These are phyloP conservation scores for Fusarium veterinarium DNA, from an alignment of 2,329 filamentous ascomycete genomes.

Conservation along the genomic window DNA sequence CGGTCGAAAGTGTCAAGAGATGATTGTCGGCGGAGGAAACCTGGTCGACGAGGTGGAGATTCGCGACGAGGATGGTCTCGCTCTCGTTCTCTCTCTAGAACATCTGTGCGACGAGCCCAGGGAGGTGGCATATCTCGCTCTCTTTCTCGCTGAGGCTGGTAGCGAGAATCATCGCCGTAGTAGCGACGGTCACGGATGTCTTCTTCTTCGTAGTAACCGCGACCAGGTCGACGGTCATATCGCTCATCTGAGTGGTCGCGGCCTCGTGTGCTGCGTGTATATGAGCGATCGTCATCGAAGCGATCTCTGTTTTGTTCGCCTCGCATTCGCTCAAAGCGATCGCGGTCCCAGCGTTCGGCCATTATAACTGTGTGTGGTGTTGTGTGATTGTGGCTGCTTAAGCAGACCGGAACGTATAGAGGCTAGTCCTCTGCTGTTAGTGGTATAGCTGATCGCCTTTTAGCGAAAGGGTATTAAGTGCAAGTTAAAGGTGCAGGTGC, in stretches of 20 bases:
- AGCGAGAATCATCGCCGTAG: slow-evolving; percentile 65
- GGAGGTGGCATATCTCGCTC: slow-evolving; percentile 51
- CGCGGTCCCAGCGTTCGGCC: slow-evolving; percentile 64
- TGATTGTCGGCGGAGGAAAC: slow-evolving; percentile 82
- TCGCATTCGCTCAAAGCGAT: slow-evolving; percentile 59
- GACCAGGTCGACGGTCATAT: slow-evolving; percentile 58
- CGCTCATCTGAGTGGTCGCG: slow-evolving; percentile 61
- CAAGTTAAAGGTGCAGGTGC: not conserved
- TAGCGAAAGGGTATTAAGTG: slow-evolving; percentile 18
- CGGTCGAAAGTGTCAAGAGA: slow-evolving; percentile 93
- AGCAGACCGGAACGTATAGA: slow-evolving; percentile 24
- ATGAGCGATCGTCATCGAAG: slow-evolving; percentile 66
- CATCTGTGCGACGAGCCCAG: slow-evolving; percentile 63
- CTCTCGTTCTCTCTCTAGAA: slow-evolving; percentile 68
- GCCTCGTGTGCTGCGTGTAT: slow-evolving; percentile 51
- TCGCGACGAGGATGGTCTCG: slow-evolving; percentile 59
- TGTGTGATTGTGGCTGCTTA: slow-evolving; percentile 16
- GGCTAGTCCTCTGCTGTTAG: slow-evolving; percentile 15
- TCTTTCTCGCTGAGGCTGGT: slow-evolving; percentile 48
- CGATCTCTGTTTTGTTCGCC: slow-evolving; percentile 60
- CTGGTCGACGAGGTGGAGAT: slow-evolving; percentile 70
- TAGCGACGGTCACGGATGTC: slow-evolving; percentile 63
- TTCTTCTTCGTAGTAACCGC: slow-evolving; percentile 61
- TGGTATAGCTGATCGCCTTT: slow-evolving; percentile 4
- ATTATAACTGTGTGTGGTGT: slow-evolving; percentile 34